Conservation (phyloP, 768 basidiomycete genomes). For the Boletus speciosus region DNA sequence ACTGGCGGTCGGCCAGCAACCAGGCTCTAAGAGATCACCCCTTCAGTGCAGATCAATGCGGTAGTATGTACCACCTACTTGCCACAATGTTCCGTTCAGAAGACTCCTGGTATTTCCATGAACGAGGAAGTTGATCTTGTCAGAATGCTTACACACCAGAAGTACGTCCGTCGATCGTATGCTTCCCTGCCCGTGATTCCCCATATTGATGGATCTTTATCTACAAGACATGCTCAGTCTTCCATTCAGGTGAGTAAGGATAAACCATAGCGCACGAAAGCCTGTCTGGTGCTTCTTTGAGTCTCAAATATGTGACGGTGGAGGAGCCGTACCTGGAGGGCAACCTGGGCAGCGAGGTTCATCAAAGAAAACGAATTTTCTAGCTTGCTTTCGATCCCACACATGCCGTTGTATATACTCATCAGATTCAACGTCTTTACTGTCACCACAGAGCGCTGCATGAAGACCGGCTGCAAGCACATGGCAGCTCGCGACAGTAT, state of each 20-base stretch:
- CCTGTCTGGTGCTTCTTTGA: constrained; percentile 8
- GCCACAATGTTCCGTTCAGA: constrained; percentile 46
- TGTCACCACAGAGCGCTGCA: constrained; percentile 44
- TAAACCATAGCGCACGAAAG: constrained; percentile 12
- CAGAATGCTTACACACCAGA: constrained; percentile 35
- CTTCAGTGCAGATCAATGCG: background rate
- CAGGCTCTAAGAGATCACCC: constrained; percentile 30
- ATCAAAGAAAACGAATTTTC: constrained; percentile 46
- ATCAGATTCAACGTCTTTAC: constrained; percentile 50
- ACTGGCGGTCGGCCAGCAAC: constrained; percentile 48
- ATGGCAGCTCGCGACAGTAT: constrained; percentile 45
- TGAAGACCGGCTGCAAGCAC: constrained; percentile 43
- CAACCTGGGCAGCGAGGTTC: constrained; percentile 46
- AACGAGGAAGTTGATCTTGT: background rate
- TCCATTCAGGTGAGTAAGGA: background rate
- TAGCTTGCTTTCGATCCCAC: constrained; percentile 48
- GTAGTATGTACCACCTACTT: constrained; percentile 15
- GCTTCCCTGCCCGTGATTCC: constrained; percentile 46
- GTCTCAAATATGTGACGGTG: background rate
- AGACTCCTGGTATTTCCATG: constrained; percentile 31
- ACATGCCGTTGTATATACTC: constrained; percentile 53
- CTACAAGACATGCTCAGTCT: constrained; percentile 25
- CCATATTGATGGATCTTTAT: constrained; percentile 52
- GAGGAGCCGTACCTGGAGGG: constrained; percentile 38
- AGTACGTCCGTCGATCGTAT: constrained; percentile 52